Conservation (phyloP, 805 yeast genomes). For the Candida corydali region DNA sequence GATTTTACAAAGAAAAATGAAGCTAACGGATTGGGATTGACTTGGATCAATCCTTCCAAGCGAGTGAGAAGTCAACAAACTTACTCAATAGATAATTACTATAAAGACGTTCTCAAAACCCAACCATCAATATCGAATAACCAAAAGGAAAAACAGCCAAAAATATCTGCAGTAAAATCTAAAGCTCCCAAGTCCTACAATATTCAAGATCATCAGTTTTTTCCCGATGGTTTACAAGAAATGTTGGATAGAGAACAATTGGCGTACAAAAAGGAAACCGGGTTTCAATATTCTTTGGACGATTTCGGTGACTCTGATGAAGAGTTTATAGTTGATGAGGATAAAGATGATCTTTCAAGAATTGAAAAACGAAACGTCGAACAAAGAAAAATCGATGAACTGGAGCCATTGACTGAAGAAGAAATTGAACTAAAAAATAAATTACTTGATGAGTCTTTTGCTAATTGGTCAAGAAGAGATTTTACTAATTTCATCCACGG, state of each 20-base stretch:
- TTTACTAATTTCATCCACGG: constrained; percentile 68
- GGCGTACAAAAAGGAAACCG: constrained; percentile 55
- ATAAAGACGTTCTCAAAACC: constrained; percentile 63
- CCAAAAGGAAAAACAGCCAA: constrained; percentile 10
- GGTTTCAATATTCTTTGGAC: constrained; percentile 52
- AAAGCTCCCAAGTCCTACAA: constrained; percentile 62
- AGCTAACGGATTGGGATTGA: constrained; percentile 27
- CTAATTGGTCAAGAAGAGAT: constrained; percentile 71
- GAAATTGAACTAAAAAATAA: constrained; percentile 52
- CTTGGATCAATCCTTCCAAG: constrained; percentile 73
- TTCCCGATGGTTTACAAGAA: constrained; percentile 48
- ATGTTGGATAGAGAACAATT: constrained; percentile 63
- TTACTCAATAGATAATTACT: constrained; percentile 72
- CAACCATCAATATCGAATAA: constrained; percentile 16
- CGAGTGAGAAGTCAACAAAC: constrained; percentile 77
- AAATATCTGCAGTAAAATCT: constrained; percentile 21
- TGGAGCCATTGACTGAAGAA: constrained; percentile 58
- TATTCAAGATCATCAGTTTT: constrained; percentile 73
- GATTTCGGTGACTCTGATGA: constrained; percentile 60
- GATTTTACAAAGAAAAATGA: constrained; percentile 60
- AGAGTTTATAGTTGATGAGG: constrained; percentile 46
- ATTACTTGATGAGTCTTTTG: constrained; percentile 54
- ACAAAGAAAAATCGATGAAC: constrained; percentile 50
- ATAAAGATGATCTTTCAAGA: constrained; percentile 31
- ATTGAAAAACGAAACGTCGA: constrained; percentile 43